These are phyloP conservation scores for Zygosaccharomyces kombuchaensis DNA, from an alignment of 805 yeast genomes.

Conservation along the genomic window DNA sequence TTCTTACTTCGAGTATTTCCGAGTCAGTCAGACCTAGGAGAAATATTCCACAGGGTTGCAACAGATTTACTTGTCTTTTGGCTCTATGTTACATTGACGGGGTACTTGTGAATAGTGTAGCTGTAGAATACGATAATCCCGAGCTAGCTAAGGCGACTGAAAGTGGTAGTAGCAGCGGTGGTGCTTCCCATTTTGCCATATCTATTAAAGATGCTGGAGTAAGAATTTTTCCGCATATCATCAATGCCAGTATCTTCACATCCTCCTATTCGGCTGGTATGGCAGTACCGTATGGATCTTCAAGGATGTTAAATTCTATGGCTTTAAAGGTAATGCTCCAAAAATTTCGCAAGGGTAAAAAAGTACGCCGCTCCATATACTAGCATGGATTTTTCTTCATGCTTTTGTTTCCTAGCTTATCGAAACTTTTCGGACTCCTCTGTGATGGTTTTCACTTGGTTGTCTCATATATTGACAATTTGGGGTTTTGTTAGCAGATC, in stretches of 20 bases:
- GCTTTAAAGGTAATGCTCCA: constrained; percentile 48
- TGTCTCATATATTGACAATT: constrained; percentile 54
- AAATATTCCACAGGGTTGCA: constrained; percentile 48
- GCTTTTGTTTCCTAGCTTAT: constrained; percentile 41
- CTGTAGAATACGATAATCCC: constrained; percentile 41
- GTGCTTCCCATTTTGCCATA: constrained; percentile 42
- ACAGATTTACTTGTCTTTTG: constrained; percentile 51
- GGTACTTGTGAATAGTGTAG: constrained; percentile 52
- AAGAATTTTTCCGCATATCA: constrained; percentile 42
- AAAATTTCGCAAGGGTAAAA: constrained; percentile 42
- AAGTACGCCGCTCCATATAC: constrained; percentile 50
- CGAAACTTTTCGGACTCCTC: constrained; percentile 48
- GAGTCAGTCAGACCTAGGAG: constrained; percentile 43
- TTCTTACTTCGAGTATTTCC: constrained; percentile 38
- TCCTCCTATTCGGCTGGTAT: constrained; percentile 39
- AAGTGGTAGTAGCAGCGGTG: constrained; percentile 39
- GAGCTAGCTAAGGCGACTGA: constrained; percentile 31
- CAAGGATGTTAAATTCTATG: constrained; percentile 42
- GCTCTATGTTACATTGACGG: constrained; percentile 49
- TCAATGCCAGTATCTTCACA: constrained; percentile 46
- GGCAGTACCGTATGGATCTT: constrained; percentile 47
- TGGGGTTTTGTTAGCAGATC: constrained; percentile 58
- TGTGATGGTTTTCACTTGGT: constrained; percentile 52
- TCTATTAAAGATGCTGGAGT: constrained; percentile 50
- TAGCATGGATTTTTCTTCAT: constrained; percentile 16